Percentiles rank a stretch among this genome's conserved stretches.
phyloP scores from a whole-genome alignment of 257 asterid genomes.

The Gentiana straminea region DNA sequence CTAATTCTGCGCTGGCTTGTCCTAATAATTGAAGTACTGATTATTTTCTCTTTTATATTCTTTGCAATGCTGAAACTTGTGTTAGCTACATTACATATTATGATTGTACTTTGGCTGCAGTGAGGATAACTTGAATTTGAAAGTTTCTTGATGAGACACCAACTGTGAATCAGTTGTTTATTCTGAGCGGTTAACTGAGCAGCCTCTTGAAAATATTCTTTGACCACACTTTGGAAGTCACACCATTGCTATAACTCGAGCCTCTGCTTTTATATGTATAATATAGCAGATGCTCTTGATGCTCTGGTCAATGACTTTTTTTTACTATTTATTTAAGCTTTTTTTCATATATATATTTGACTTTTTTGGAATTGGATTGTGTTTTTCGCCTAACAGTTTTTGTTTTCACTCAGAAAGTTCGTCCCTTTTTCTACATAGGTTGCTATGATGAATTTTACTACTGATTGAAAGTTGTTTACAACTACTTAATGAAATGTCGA shows the following conservation, averaged over 20 bases:
- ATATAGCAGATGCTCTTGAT: not conserved
- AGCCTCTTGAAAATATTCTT: not conserved
- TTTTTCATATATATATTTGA: not conserved
- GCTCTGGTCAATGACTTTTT: not conserved
- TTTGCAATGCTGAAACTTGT: too few species aligned
- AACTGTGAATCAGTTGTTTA: slow-evolving; percentile 11
- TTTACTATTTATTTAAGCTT: not conserved
- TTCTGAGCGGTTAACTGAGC: slow-evolving; percentile 33
- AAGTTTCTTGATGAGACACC: slow-evolving; percentile 16
- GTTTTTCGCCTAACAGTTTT: not conserved
- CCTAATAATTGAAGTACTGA: too few species aligned
- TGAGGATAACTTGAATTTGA: slow-evolving; percentile 14
- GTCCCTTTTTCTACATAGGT: not conserved
- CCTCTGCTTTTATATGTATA: not conserved
- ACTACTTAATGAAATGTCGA: slow-evolving; percentile 36
- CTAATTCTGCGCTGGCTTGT: not conserved
- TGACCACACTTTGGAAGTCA: not conserved
- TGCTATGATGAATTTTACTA: slow-evolving; percentile 16
- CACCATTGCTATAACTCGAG: not conserved
- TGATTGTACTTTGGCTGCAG: slow-evolving; percentile 6
- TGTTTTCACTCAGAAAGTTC: not conserved
- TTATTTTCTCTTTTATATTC: too few species aligned
- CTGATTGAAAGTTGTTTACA: slow-evolving; percentile 21
- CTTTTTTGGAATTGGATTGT: not conserved
- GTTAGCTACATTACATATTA: not conserved